These are phyloP conservation scores for Apiotrichum gamsii DNA, from an alignment of 1,284 basidiomycete genomes.

Conservation along the genomic window DNA sequence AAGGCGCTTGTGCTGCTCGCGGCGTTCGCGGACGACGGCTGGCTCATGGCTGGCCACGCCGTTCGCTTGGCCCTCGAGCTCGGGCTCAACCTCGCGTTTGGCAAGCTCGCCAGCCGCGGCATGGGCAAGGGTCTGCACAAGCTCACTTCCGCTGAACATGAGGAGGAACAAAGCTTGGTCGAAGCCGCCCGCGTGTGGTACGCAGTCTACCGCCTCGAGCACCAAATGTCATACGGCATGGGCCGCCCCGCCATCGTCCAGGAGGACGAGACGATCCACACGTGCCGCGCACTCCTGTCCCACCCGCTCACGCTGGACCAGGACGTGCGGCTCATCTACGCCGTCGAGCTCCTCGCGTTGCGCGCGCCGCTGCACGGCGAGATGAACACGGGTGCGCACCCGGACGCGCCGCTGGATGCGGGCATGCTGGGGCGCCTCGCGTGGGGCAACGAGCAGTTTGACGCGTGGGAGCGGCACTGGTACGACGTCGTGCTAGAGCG, in stretches of 20 bases:
- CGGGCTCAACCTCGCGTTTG: slow-evolving; percentile 79
- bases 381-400: slow-evolving; percentile 13
- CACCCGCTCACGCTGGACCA: slow-evolving; percentile 81
- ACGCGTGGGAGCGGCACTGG: slow-evolving; percentile 31
- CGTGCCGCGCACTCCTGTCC: slow-evolving; percentile 64
- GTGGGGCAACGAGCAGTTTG: slow-evolving; percentile 26
- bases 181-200: slow-evolving; percentile 74
- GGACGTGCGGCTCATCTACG: slow-evolving; percentile 81
- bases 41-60: slow-evolving; percentile 75
- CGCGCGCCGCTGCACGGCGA: slow-evolving; percentile 19
- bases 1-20: slow-evolving; percentile 81
- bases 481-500: slow-evolving; percentile 14
- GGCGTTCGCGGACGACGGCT: slow-evolving; percentile 81
- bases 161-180: slow-evolving; percentile 61
- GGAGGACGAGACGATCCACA: slow-evolving; percentile 74
- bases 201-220: slow-evolving; percentile 73
- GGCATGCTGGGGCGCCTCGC: slow-evolving; percentile 23
- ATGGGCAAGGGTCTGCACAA: slow-evolving; percentile 57
- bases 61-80: slow-evolving; percentile 83
- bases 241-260: slow-evolving; percentile 79
- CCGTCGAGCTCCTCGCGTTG: slow-evolving; percentile 45
- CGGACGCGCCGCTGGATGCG: slow-evolving; percentile 19
- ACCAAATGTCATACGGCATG: slow-evolving; percentile 83
- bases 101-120: slow-evolving; percentile 62
- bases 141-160: slow-evolving; percentile 46